Base-by-base conservation (phyloP, 176 grass and related monocot species). In the Musa itinerans region DNA sequence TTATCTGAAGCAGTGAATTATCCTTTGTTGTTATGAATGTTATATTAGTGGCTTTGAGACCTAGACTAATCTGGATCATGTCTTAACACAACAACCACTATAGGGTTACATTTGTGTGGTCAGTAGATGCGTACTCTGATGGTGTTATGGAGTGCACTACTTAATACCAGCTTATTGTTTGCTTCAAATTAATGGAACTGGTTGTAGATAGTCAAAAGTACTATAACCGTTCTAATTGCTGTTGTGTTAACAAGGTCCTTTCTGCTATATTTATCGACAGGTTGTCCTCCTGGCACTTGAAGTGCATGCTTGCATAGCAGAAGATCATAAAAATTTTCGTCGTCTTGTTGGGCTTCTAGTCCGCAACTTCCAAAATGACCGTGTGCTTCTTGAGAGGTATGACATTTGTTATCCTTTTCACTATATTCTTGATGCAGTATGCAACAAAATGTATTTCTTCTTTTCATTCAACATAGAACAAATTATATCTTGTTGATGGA, bases 231-330 rank as follows among this genome's bases (percentile, higher is more conserved):
- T 43, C 11, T 22, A 3, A 8, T 52, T 23, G 20, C 11, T 53
- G 14, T 50, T 57, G 0, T 17, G 22, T 50, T 74, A 13, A 56
- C 11, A 23, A 74, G 50, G 13, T 74, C 27, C 23, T 16, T 34
- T 24, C 10, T 68, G 74, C 8, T 25, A 24, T 82, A 72, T 80
- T 56, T 72, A 5, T 84, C 49, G 81, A 73, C 84, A 99, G 96
- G 96, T 99, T 52, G 88, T 99, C 50, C 83, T 95, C 51, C 84
- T 92, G 83, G 96, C 92, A 76, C 82, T 99, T 82, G 91, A 94
- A 84, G 91, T 99, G 75, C 90, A 99, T 86, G 86, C 96, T 51
- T 68, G 86, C 65, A 93, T 99, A 79, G 90, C 96, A 81, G 73
- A 86, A 95, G 91, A 94, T 74, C 22, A 72, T 84, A 72, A 84